Evolutionary conservation across 345 rosid genomes (phyloP), one percentile per base, ranked within the genome.

Genomic region (Gossypium thurberi): DNA sequence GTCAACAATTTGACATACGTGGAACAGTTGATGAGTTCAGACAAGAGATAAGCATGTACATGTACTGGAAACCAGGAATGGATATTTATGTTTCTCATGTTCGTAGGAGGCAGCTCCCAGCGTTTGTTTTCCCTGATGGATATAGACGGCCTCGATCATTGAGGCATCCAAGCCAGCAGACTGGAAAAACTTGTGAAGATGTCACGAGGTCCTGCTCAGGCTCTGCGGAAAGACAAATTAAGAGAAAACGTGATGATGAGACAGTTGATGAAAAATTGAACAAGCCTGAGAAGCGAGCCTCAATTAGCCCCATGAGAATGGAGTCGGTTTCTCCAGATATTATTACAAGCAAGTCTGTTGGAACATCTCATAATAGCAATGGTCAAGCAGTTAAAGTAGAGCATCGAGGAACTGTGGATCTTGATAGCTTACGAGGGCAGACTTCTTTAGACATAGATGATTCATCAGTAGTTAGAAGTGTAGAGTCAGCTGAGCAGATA

Each of bases 21-120:
- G 82, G 81, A 58, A 86, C 92, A 1, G 91, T 90, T 10, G 89
- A 88, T 25, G 87, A 86, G 81, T 88, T 90, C 74, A 85, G 85
- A 76, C 86, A 84, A 73, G 89, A 81, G 48, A 82, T 90, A 70
- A 79, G 73, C 75, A 82, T 79, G 88, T 85, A 86, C 75, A 51
- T 77, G 84, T 84, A 83, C 70, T 84, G 91, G 95, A 90, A 90
- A 75, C 92, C 88, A 28, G 91, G 95, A 77, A 90, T 88, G 95
- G 88, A 87, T 59, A 80, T 88, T 57, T 82, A 44, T 70, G 89
- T 90, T 78, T 86, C 88, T 77, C 95, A 90, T 83, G 92, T 85
- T 63, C 87, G 88, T 77, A 85, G 91, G 72, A 87, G 85, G 75
- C 86, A 84, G 81, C 86, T 90, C 71, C 95, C 95, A 42, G 74